Base-by-base conservation (phyloP, 129 eudicot genomes). In the Flaveria ramosissima region DNA sequence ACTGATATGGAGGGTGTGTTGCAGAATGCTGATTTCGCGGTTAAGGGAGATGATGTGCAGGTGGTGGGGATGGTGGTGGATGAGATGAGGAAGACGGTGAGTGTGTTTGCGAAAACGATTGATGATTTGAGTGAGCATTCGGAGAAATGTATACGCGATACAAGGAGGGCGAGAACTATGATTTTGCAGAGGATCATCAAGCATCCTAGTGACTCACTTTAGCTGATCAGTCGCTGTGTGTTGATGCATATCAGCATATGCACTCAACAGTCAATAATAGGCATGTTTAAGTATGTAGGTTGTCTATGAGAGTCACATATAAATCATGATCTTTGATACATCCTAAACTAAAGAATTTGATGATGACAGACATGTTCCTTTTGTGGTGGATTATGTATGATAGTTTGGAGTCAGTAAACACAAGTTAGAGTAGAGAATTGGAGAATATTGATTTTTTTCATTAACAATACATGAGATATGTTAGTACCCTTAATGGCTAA, bases 141-240 rank as follows among this genome's bases (percentile, higher is more conserved):
- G 10, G 82, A 85, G 77, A 89, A 83, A 71, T 88, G 91, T 75
- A 75, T 88, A 56, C 78, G 86, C 6, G 86, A 91, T 78, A 86
- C 88, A 24, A 81, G 83, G 73, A 82, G 74, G 78, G 92, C 90
- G 0, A 81, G 94, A 66, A 77, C 87, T 12, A 75, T 89, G 86
- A 81, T 91, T 50, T 80, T 89, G 86, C 81, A 87, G 84, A 87
- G 83, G 89, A 87, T 91, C 47, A 80, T 85, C 52, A 91, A 89
- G 76, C 73, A 83, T 61, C 92, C 94, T 13, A 83, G 80, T 16
- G 77, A 78, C 65, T 86, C 90, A 17, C 27, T 69, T 23, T 72
- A 79, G 77, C 55, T 61, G 24, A 56, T 17, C 8, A 56, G 62
- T 32, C 27, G 46, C 15, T 64, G 24, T 66, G 53, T 39, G 2